These are phyloP conservation scores for Neurospora intermedia DNA, from an alignment of 495 filamentous ascomycete species.

Conservation along the genomic window DNA sequence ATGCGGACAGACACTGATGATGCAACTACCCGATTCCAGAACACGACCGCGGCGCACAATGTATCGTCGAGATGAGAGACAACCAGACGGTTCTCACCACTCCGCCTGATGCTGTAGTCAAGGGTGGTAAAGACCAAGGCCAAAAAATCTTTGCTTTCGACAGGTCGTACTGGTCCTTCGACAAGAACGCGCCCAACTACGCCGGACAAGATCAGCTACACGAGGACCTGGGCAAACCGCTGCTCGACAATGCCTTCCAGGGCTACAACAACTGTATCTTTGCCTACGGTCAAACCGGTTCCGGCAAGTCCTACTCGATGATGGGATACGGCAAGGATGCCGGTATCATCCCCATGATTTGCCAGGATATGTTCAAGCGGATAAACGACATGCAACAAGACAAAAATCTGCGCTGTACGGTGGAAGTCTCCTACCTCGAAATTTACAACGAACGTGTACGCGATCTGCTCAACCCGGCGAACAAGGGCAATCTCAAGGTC, in stretches of 20 bases:
- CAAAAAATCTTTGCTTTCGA: slow-evolving; percentile 92
- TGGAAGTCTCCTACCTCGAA: slow-evolving; percentile 97
- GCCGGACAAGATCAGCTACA: slow-evolving; percentile 87
- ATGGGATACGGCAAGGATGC: slow-evolving; percentile 97
- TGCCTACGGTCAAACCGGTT: slow-evolving; percentile 97
- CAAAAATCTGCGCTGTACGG: slow-evolving; percentile 72
- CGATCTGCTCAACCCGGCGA: slow-evolving; percentile 91
- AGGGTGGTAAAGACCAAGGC: slow-evolving; percentile 57
- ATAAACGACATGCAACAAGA: slow-evolving; percentile 67
- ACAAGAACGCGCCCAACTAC: slow-evolving; percentile 67
- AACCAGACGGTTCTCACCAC: slow-evolving; percentile 79
- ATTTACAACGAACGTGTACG: slow-evolving; percentile 99
- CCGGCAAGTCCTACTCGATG: slow-evolving; percentile 98
- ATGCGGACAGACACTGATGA: slow-evolving; percentile 1
- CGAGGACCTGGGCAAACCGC: slow-evolving; percentile 73
- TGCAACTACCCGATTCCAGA: slow-evolving; percentile 40
- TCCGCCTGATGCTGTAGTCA: slow-evolving; percentile 49
- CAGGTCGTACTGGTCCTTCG: slow-evolving; percentile 95
- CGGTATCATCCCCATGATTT: slow-evolving; percentile 97
- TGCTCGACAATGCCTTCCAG: slow-evolving; percentile 96
- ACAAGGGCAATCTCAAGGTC: slow-evolving; percentile 93
- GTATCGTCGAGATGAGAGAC: slow-evolving; percentile 94
- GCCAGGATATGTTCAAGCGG: slow-evolving; percentile 90
- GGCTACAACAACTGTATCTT: slow-evolving; percentile 99
- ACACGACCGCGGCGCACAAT: slow-evolving; percentile 85